Percentiles rank a stretch among this genome's conserved stretches.
phyloP scores from a whole-genome alignment of 2,329 filamentous ascomycete genomes.

The Teratosphaeria nubilosa region DNA sequence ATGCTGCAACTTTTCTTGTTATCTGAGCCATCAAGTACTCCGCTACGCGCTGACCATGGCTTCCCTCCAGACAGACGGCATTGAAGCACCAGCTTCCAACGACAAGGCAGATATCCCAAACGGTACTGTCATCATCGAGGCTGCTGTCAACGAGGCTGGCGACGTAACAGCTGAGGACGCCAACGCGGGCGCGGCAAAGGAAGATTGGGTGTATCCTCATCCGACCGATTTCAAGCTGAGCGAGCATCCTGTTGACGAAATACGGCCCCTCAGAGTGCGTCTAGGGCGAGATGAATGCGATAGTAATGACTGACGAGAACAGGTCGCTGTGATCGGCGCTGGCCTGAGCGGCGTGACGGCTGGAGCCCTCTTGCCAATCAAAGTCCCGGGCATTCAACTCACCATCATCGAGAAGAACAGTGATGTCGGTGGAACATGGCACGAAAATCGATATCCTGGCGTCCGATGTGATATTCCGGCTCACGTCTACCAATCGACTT shows the following conservation, averaged over 20 bases:
- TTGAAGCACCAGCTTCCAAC: not conserved
- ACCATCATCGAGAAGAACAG: not conserved
- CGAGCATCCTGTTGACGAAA: constrained; percentile 20
- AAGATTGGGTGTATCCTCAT: constrained; percentile 17
- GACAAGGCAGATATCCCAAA: not conserved
- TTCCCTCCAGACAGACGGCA: not conserved
- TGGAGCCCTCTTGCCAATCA: not conserved
- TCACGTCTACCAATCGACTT: not conserved
- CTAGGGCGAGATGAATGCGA: constrained; percentile 14
- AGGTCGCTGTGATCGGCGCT: constrained; percentile 33
- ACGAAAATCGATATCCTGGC: not conserved
- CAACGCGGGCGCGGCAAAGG: not conserved
- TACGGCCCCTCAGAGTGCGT: constrained; percentile 11
- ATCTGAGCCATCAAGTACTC: not conserved
- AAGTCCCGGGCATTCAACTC: not conserved
- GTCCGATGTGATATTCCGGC: not conserved
- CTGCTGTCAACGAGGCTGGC: constrained; percentile 4
- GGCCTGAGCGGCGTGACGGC: constrained; percentile 40
- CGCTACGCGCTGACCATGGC: not conserved
- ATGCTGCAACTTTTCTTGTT: not conserved
- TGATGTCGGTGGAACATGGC: not conserved
- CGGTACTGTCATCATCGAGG: not conserved
- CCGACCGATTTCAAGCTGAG: constrained; percentile 20
- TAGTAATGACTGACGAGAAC: constrained; percentile 15
- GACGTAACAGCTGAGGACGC: not conserved